These are phyloP conservation scores for Encephalitozoon intestinalis DNA, from an alignment of 371 early-diverging fungal genomes.

Conservation along the genomic window DNA sequence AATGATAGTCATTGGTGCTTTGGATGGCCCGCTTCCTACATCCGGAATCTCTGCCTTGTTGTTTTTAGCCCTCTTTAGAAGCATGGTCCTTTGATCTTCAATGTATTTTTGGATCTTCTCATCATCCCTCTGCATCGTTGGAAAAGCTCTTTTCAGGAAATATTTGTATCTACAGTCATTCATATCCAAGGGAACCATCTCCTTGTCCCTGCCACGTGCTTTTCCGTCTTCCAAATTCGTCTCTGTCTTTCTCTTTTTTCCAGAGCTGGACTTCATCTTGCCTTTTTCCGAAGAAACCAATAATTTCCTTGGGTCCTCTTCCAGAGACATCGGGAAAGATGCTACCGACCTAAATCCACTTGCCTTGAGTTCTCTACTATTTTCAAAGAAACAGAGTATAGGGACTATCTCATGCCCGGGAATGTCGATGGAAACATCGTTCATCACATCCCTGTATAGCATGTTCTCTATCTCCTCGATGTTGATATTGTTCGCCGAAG, in stretches of 20 bases:
- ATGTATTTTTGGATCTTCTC: slow-evolving; percentile 11
- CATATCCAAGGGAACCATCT: not conserved
- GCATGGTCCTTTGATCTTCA: not conserved
- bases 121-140: slow-evolving; percentile 2
- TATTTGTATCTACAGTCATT: slow-evolving; percentile 2
- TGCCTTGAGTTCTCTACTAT: not conserved
- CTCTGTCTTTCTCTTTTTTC: not conserved
- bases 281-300: slow-evolving; percentile 9
- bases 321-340: not conserved
- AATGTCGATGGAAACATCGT: not conserved
- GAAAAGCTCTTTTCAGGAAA: slow-evolving; percentile 10
- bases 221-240: not conserved
- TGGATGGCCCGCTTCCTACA: not conserved
- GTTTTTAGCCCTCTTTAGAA: slow-evolving; percentile 13
- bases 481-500: not conserved
- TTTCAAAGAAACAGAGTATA: not conserved
- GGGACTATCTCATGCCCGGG: not conserved
- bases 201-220: not conserved
- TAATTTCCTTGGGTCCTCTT: not conserved
- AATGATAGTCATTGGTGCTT: slow-evolving; percentile 4
- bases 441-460: not conserved
- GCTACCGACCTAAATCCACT: not conserved
- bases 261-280: not conserved
- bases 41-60: slow-evolving; percentile 36
- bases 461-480: not conserved